Base-by-base conservation (phyloP, 257 asterid species). In the Solanum ossicruentum region DNA sequence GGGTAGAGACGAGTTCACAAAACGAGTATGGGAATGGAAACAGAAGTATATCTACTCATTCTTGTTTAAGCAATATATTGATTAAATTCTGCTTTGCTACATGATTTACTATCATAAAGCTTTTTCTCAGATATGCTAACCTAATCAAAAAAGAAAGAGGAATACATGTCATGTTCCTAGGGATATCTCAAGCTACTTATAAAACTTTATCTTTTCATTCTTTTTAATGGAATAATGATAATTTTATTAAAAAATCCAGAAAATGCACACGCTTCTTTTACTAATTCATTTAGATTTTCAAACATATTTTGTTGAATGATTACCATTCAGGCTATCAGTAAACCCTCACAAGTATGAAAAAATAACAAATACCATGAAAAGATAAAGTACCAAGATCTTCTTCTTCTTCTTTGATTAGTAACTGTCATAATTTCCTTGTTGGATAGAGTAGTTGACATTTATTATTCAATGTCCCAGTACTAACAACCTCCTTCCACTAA, bases 21-120 rank as follows among this genome's bases (percentile, higher is more conserved):
- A 92, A 85, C 92, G 94, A 91, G 98, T 97, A 73, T 97, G 99
- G 99, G 95, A 93, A 85, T 97, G 99, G 99, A 97, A 97, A 93
- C 94, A 93, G 90, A 97, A 95, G 99, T 97, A 95, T 57, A 89
- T 80, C 60, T 71, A 63, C 84, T 86, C 83, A 39, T 85, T 55
- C 80, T 86, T 85, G 87, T 88, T 86, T 85, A 79, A 39, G 45
- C 67, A 84, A 55, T 70, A 63, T 79, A 56, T 75, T 73, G 82
- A 28, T 28, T 78, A 78, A 16, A 26, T 78, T 78, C 36, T 83
- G 81, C 65, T 65, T n/a, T 52, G 65, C 83, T 78, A 3, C 63
- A 78, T 78, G 65, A 52, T 28, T 52, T 28, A 52, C 28, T 65
- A 28, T 78, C 81, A 78, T 78, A 78, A 78, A 78, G 20, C 28